Evolutionary conservation across 2,329 filamentous ascomycete species (phyloP).

Genomic region (Sporothrix brunneoviolacea): DNA sequence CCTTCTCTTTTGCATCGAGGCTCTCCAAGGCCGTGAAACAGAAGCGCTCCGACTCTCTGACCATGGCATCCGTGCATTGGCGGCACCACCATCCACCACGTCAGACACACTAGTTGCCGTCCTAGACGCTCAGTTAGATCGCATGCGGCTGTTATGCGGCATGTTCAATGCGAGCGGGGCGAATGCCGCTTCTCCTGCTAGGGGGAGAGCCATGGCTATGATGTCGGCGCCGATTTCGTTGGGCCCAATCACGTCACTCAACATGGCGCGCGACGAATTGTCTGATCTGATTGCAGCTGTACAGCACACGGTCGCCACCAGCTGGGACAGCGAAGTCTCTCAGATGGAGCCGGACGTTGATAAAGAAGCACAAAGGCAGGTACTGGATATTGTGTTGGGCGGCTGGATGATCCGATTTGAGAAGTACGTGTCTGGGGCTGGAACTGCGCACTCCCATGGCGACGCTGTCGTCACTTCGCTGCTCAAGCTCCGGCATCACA

Average conservation of each 20-base stretch:
- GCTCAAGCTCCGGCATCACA: background rate
- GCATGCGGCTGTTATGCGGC: background rate
- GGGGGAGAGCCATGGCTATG: too few relatives aligned
- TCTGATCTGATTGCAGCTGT: background rate
- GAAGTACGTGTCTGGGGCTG: background rate
- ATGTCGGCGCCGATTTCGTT: too few relatives aligned
- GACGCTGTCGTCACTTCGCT: background rate
- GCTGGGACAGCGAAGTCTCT: background rate
- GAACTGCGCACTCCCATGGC: background rate
- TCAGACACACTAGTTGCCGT: background rate
- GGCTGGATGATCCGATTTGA: background rate
- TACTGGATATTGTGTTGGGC: background rate
- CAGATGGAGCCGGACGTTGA: too few relatives aligned
- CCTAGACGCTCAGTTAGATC: background rate
- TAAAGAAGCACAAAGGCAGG: background rate
- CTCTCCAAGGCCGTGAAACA: constrained; percentile 2
- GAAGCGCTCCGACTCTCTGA: constrained; percentile 2
- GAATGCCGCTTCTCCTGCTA: too few relatives aligned
- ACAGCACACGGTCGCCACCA: background rate
- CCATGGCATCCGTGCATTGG: background rate
- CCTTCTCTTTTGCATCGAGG: constrained; percentile 9
- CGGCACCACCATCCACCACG: background rate
- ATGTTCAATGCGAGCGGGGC: background rate
- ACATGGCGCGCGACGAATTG: background rate
- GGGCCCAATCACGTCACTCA: background rate